A percentile compares a stretch with the other conserved stretches of the same genome.
Evolutionary conservation across 2,329 filamentous ascomycete genomes (phyloP).

Genomic region (Diaporthe destruens): DNA sequence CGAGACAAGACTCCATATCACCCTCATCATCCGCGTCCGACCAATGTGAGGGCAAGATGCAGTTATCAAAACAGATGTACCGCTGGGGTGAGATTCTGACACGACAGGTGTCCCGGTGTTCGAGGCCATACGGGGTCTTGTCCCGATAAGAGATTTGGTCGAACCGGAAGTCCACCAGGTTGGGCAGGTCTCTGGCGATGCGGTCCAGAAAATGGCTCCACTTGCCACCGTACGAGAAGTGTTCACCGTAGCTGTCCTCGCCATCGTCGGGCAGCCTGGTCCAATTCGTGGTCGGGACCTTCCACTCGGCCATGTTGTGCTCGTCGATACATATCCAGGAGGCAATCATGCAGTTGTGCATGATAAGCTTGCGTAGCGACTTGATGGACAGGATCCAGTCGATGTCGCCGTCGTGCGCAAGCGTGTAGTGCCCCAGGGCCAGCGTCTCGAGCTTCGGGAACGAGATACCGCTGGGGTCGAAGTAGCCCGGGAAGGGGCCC

Average conservation of each 20-base stretch:
- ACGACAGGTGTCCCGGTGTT: background rate
- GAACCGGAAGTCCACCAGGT: constrained; percentile 33
- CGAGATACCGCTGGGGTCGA: constrained; percentile 22
- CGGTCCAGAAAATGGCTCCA: constrained; percentile 34
- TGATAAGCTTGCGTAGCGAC: constrained; percentile 11
- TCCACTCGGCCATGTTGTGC: background rate
- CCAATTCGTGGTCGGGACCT: constrained; percentile 28
- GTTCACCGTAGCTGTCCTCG: background rate
- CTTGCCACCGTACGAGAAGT: constrained; percentile 28
- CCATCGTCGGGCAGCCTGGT: background rate
- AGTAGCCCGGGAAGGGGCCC: constrained; percentile 35
- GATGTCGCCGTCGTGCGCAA: constrained; percentile 32
- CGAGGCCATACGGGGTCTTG: background rate
- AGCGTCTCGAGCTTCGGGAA: constrained; percentile 33
- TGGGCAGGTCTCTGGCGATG: constrained; percentile 27
- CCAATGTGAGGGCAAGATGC: constrained; percentile 21
- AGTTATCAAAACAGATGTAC: constrained; percentile 27
- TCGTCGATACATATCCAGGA: background rate
- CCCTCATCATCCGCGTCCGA: background rate
- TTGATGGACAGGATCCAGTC: constrained; percentile 34
- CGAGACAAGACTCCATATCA: background rate
- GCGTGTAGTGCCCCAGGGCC: constrained; percentile 2
- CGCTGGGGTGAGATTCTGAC: background rate
- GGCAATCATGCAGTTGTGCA: constrained; percentile 32
- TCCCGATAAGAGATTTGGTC: background rate